Evolutionary conservation across 148 eudicot genomes (phyloP), one percentile per base, ranked within the genome.

Genomic region (Dianthus caryophyllus): DNA sequence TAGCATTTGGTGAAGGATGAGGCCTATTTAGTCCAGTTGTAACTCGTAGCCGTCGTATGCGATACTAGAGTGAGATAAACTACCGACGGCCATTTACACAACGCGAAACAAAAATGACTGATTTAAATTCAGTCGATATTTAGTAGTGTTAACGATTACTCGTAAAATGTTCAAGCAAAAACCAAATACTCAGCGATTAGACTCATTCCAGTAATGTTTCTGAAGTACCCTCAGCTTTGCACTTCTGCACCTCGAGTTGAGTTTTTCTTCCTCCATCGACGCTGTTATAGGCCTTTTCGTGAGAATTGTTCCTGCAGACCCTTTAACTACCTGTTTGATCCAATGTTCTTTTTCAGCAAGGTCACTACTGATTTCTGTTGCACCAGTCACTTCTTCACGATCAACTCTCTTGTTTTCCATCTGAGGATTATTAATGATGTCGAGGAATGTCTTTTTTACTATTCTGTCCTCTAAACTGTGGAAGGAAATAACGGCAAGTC

Each of bases 391-490:
- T 15, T 24, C 18, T 3, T 39, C 67, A 53, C 57, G 71, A 26
- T 48, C 69, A 6, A 60, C 53, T 53, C 38, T 69, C 47, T 38
- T 71, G 65, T 21, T 77, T 18, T 70, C 61, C 15, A 61, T 66
- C 24, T 17, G 70, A 47, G 30, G 51, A 57, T 46, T 44, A 26
- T 74, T 79, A 20, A 86, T 77, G 31, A 90, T 80, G 79, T 81
- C 68, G 39, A 94, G 90, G 84, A 94, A 94, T 12, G 99, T 79
- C 64, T 94, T 93, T 77, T 94, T 94, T 63, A 94, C 99, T 14
- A 94, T 86, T 55, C 99, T 80, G 82, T 94, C 99, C 79, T 94
- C 99, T 74, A 94, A 76, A 73, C 99, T 94, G 72, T 94, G 99
- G 81, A 90, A 94, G 41, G 99, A 86, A 16, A 94, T 90, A 8